Conservation (phyloP, 768 basidiomycete species). For the Mycena kentingensis region DNA sequence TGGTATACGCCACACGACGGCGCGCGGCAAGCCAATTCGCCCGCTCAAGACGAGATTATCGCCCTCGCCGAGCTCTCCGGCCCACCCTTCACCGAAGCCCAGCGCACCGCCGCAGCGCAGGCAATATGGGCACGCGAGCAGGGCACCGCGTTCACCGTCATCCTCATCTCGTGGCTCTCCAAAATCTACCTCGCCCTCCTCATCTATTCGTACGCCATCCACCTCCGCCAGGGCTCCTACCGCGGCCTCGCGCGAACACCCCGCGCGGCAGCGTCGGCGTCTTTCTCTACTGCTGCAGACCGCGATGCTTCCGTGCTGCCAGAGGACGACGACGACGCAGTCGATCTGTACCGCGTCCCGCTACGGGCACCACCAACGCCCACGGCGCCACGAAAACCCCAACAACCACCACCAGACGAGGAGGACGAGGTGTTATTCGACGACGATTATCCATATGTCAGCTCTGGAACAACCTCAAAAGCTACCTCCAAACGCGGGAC, state of each 20-base stretch:
- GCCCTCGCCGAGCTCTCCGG: slow-evolving; percentile 53
- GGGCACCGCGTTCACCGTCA: slow-evolving; percentile 72
- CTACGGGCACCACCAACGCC: slow-evolving; percentile 36
- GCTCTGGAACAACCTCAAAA: slow-evolving; percentile 20
- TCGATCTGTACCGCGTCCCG: slow-evolving; percentile 70
- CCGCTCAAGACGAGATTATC: slow-evolving; percentile 87
- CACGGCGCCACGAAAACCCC: not conserved
- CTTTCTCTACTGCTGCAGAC: slow-evolving; percentile 22
- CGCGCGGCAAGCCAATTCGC: slow-evolving; percentile 72
- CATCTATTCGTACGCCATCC: slow-evolving; percentile 91
- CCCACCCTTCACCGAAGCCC: slow-evolving; percentile 59
- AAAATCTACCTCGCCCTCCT: slow-evolving; percentile 92
- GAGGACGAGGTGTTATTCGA: slow-evolving; percentile 21
- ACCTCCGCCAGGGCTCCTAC: slow-evolving; percentile 90
- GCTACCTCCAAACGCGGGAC: slow-evolving; percentile 20
- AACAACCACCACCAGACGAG: slow-evolving; percentile 10
- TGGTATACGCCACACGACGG: slow-evolving; percentile 91
- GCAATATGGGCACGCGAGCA: slow-evolving; percentile 91
- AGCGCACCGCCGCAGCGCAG: slow-evolving; percentile 73
- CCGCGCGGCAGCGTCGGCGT: slow-evolving; percentile 39
- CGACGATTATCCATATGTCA: slow-evolving; percentile 20
- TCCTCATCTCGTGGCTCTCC: slow-evolving; percentile 81
- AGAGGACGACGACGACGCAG: slow-evolving; percentile 61
- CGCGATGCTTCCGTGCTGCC: slow-evolving; percentile 38
- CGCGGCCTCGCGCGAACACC: slow-evolving; percentile 68